Base-by-base conservation (phyloP, 768 basidiomycete genomes). In the Cystobasidium onofrii region DNA sequence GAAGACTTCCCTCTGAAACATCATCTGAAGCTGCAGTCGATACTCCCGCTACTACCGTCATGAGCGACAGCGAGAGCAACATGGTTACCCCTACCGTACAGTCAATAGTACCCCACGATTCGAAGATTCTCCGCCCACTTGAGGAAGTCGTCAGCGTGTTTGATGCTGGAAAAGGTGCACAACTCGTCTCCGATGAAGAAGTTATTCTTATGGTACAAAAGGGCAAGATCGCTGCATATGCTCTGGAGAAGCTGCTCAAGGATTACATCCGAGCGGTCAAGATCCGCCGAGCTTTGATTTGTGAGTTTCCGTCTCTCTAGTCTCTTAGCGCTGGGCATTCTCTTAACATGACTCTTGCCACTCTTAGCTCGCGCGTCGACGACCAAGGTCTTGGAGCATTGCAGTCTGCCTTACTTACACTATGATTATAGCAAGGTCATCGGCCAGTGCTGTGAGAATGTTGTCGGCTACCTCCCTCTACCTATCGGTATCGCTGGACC, bases 361-460 rank as follows among this genome's bases (percentile, higher is more conserved):
- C 36, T 7, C 33, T 1, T 76, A 92, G 90, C 96, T 52, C 91
- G 95, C 15, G 88, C 90, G 1, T 91, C 92, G 1, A 81, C 82
- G 33, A 96, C 92, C 0, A 86, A 89, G 81, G 89, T 91, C 0
- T 85, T 98, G 33, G 96, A 98, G 80, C 75, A 81, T 12, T 93
- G 91, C 0, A 87, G 89, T 27, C 84, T 98, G 12, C 96, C 96
- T 0, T 86, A 88, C 84, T 79, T 85, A 25, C 83, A 88, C 80
- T 99, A 96, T 81, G 94, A 98, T 81, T 99, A 97, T 83, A 88
- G 89, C 44, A 87, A 90, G 12, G 93, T 99, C 36, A 85, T 92
- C 66, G 95, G 94, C 73, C 93, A 95, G 12, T 99, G 95, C 83
- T 99, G 96, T 82, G 96, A 99, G 83, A 98, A 99, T 81, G 96